Evolutionary conservation across 257 asterid species (phyloP), one percentile per base, ranked within the genome.

Genomic region (Paulownia fortunei): DNA sequence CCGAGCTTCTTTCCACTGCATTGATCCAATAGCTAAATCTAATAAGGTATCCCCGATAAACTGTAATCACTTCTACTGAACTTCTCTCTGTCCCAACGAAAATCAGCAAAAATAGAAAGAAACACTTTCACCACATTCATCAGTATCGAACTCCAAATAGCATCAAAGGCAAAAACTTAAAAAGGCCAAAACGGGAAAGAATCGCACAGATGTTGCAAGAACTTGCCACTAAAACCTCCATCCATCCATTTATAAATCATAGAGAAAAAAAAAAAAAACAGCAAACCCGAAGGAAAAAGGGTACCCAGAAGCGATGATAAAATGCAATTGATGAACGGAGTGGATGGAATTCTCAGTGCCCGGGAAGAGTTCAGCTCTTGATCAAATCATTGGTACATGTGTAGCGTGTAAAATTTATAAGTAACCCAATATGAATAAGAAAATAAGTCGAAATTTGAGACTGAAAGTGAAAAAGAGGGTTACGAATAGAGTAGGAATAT

Each of bases 361-460:
- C 42, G 68, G 5, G 21, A 62, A 32, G 11, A 37, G 39, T 37
- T 65, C 6, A 19, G 72, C 54, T 2, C 3, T 39, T 65, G 72
- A 65, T 65, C 72, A 8, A 18, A 19, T 65, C 36, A 65, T 32
- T 65, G 32, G 72, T n/a, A 65, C 72, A 41, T 8, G 54, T 9
- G 69, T 5, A 13, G 10, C 15, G 42, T 34, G 21, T 27, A n/a
- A 63, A 51, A 54, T 54, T 65, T n/a, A 8, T 24, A 16, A 32
- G 27, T 19, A 65, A 37, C 23, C 32, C 49, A 65, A 65, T 9
- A 15, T 18, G 72, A 15, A 42, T 2, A 63, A 32, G 51, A 41
- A 8, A 41, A 26, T 32, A 62, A 30, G 13, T 8, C 15, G 9
- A 5, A 65, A 37, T 16, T 19, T 37, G 32, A 65, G n/a, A 39